Percentiles rank a stretch among this genome's conserved stretches.
Evolutionary conservation across 2,329 filamentous ascomycete genomes (phyloP).

Genomic region (Sclerotinia sclerotiorum): DNA sequence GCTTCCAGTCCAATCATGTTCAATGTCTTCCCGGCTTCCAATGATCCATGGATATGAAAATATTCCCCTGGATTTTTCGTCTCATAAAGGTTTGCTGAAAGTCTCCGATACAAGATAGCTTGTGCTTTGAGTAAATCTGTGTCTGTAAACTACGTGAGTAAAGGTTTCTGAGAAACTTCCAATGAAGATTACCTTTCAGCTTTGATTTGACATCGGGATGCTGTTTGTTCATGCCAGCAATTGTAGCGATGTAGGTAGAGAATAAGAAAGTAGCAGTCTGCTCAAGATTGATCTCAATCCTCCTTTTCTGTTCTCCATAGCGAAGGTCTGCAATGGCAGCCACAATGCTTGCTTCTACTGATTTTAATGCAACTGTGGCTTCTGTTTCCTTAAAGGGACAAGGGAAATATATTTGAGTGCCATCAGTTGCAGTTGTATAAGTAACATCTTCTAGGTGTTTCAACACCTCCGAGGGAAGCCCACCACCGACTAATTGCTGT

Average conservation of each 20-base stretch:
- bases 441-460: slow-evolving; percentile 33
- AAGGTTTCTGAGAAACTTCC: not conserved
- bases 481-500: slow-evolving; percentile 26
- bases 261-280: slow-evolving; percentile 56
- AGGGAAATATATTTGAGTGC: slow-evolving; percentile 45
- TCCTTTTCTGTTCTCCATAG: slow-evolving; percentile 45
- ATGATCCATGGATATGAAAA: slow-evolving; percentile 73
- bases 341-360: slow-evolving; percentile 50
- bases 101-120: slow-evolving; percentile 67
- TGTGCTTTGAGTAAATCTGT: slow-evolving; percentile 71
- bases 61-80: slow-evolving; percentile 66
- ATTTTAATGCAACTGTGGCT: slow-evolving; percentile 47
- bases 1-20: slow-evolving; percentile 68
- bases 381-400: slow-evolving; percentile 52
- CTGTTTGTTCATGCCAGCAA: slow-evolving; percentile 52
- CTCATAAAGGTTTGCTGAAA: slow-evolving; percentile 71
- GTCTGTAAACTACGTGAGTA: slow-evolving; percentile 47
- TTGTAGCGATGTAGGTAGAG: slow-evolving; percentile 57
- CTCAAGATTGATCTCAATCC: slow-evolving; percentile 54
- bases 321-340: slow-evolving; percentile 58
- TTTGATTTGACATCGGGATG: slow-evolving; percentile 49
- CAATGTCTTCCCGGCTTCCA: slow-evolving; percentile 68
- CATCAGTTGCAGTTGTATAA: slow-evolving; percentile 35
- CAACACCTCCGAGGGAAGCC: slow-evolving; percentile 32
- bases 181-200: slow-evolving; percentile 42